A percentile compares a stretch with the other conserved stretches of the same genome.
These are phyloP conservation scores for Nymphaea colorata DNA, from an alignment of 164 flowering plant genomes.

Conservation along the genomic window DNA sequence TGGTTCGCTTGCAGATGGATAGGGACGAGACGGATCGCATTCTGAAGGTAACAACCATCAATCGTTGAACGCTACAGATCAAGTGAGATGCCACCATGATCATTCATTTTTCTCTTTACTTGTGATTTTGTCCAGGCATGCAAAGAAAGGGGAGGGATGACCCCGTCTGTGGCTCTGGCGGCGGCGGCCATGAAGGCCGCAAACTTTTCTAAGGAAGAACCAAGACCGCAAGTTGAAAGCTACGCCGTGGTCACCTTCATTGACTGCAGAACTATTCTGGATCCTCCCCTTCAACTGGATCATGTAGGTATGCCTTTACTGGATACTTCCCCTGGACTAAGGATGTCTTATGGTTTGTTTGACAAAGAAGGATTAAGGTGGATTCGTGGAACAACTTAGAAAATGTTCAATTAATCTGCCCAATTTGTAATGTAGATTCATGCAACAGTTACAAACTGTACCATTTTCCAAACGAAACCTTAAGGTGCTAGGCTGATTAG, in stretches of 20 bases:
- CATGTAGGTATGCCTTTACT: constrained; percentile 28
- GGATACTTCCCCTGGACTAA: no score
- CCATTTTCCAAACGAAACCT: no score
- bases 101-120: no score
- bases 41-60: constrained; percentile 26
- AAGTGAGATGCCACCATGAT: no score
- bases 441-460: no score
- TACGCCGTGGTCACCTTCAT: constrained; percentile 57
- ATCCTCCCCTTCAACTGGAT: constrained; percentile 39
- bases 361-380: no score
- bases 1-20: constrained; percentile 42
- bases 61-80: no score
- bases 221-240: constrained; percentile 34
- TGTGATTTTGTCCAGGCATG: constrained; percentile 37
- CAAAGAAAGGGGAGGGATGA: constrained; percentile 38
- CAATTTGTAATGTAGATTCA: no score
- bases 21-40: constrained; percentile 31
- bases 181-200: constrained; percentile 77
- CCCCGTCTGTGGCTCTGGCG: constrained; percentile 45
- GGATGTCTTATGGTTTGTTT: no score
- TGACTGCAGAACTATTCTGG: constrained; percentile 65
- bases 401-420: no score
- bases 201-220: constrained; percentile 25
- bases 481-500: no score
- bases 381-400: no score